Conservation (phyloP, 1,284 basidiomycete genomes). For the Apiotrichum mycotoxinovorans region DNA sequence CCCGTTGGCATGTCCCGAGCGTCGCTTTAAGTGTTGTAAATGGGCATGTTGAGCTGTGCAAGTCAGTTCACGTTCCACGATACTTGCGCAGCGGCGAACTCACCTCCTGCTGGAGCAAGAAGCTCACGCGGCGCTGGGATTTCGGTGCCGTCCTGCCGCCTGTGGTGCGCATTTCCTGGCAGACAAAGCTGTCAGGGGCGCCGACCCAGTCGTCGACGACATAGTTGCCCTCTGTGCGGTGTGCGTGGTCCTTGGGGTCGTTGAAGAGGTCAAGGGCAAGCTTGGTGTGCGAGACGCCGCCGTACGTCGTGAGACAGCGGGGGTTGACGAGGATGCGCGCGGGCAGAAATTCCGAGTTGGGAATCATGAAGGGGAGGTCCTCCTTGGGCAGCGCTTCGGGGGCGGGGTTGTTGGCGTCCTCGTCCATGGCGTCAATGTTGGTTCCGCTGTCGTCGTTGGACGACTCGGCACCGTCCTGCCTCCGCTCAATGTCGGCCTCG, state of each 20-base stretch:
- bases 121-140: conserved; percentile 78
- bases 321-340: conserved; percentile 90
- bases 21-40: background rate
- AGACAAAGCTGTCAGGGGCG: conserved; percentile 90
- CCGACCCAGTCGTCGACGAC: conserved; percentile 88
- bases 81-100: conserved; percentile 8
- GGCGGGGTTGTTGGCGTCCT: conserved; percentile 46
- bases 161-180: conserved; percentile 89
- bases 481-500: conserved; percentile 17
- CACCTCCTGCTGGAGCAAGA: conserved; percentile 66
- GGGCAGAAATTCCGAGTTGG: conserved; percentile 81
- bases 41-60: background rate
- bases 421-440: conserved; percentile 82
- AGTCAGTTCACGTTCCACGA: background rate
- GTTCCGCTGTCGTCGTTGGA: conserved; percentile 64
- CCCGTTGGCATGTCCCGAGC: background rate
- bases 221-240: conserved; percentile 59
- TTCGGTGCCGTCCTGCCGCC: conserved; percentile 88
- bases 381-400: conserved; percentile 44
- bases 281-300: conserved; percentile 88
- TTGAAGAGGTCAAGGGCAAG: conserved; percentile 88
- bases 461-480: conserved; percentile 2
- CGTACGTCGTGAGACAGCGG: conserved; percentile 91
- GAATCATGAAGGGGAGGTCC: conserved; percentile 48
- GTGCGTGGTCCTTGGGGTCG: conserved; percentile 54